These are phyloP conservation scores for Cryptococcus floricola DNA, from an alignment of 1,284 basidiomycete genomes.

Conservation along the genomic window DNA sequence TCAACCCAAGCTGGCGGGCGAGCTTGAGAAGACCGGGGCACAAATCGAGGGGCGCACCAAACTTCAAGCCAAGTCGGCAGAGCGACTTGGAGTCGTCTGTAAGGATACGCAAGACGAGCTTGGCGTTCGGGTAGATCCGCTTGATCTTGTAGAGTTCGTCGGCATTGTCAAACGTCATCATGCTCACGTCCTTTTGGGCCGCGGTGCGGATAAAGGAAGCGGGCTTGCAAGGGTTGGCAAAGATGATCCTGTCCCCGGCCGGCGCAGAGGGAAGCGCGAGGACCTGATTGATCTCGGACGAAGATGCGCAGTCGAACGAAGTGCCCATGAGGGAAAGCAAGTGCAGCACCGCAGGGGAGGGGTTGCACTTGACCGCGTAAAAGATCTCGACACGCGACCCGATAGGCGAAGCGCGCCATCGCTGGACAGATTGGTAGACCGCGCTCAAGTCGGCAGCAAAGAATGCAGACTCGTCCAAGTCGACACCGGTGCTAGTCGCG, in stretches of 20 bases:
- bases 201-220: slow-evolving; percentile 87
- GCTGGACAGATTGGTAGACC: slow-evolving; percentile 79
- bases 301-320: slow-evolving; percentile 98
- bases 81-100: slow-evolving; percentile 95
- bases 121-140: slow-evolving; percentile 72
- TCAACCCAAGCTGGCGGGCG: slow-evolving; percentile 73
- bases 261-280: slow-evolving; percentile 62
- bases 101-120: slow-evolving; percentile 88
- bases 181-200: slow-evolving; percentile 70
- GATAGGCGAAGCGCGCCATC: slow-evolving; percentile 77
- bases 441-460: slow-evolving; percentile 91
- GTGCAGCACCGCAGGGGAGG: slow-evolving; percentile 88
- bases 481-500: slow-evolving; percentile 20
- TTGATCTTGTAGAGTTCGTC: slow-evolving; percentile 98
- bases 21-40: slow-evolving; percentile 76
- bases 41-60: slow-evolving; percentile 82
- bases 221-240: slow-evolving; percentile 99
- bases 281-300: slow-evolving; percentile 84
- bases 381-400: slow-evolving; percentile 74
- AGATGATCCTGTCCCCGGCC: slow-evolving; percentile 69
- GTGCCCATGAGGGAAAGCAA: slow-evolving; percentile 83
- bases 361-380: slow-evolving; percentile 97
- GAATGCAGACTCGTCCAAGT: slow-evolving; percentile 74
- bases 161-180: slow-evolving; percentile 97
- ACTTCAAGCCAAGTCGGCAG: slow-evolving; percentile 92